Evolutionary conservation across 2,329 filamentous ascomycete genomes (phyloP), one percentile per base, ranked within the genome.

Genomic region (Penicillium sp.): DNA sequence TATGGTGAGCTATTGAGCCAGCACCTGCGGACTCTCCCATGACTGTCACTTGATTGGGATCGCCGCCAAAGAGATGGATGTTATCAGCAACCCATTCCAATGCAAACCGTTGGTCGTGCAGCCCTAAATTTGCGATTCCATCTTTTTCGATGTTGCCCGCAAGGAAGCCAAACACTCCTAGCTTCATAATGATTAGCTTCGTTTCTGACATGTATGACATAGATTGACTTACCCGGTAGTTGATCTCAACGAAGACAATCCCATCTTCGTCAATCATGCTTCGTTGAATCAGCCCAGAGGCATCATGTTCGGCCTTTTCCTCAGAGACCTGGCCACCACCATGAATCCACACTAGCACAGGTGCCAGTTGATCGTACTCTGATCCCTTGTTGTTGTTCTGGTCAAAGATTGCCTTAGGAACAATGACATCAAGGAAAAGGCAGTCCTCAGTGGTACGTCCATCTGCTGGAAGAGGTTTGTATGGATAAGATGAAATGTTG

Each of bases 11-110:
- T 4, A 42, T 48, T 1, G 46, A 48, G 2, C 46, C 27, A 2
- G 36, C 27, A 5, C 46, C 46, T 21, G 39, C 38, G 7, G 46
- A 48, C 10, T 41, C 24, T 3, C 46, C 38, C 38, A 48, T 48
- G 13, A 48, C 46, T 1, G 46, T 48, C 10, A 48, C 46, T 13
- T 29, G 27, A 4, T 16, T 32, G 16, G 48, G 7, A 50, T 58
- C 49, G 22, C 55, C 55, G 5, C 55, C 55, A 18, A 58, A 58
- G 10, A 40, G 43, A 4, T 18, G 5, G 11, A 58, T 58, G 22
- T 58, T 46, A 3, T 50, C 21, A 36, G 55, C 45, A 11, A 58
- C 41, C 55, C 49, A 58, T 31, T 58, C n/a, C 10, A 58, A 32
- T 5, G 55, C 55, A 16, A 58, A 55, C 3, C 53, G 55, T 27